phyloP scores from a whole-genome alignment of 257 asterid genomes.

The Primulina tabacum region DNA sequence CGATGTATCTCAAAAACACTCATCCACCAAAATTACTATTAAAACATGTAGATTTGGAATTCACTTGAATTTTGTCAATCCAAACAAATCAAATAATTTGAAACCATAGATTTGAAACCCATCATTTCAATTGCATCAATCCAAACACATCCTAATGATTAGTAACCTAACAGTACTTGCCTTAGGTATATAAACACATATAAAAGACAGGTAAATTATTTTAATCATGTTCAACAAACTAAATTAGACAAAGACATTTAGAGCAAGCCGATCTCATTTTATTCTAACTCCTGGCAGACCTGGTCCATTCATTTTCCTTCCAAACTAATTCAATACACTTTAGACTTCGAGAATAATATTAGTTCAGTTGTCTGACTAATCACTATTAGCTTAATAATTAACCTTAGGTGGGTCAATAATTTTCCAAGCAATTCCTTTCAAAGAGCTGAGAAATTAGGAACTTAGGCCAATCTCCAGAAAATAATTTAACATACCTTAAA shows the following conservation, averaged over 20 bases:
- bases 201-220: background rate
- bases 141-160: background rate
- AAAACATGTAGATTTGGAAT: too few species aligned
- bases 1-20: too few species aligned
- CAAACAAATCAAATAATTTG: too few species aligned
- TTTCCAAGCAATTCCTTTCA: background rate
- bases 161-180: background rate
- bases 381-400: background rate
- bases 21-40: too few species aligned
- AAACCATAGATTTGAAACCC: too few species aligned
- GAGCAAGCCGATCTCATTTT: background rate
- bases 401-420: background rate
- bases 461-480: background rate
- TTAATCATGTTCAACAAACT: background rate
- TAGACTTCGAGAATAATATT: background rate
- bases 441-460: background rate
- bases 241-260: background rate
- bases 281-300: background rate
- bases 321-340: background rate
- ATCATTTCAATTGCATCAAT: too few species aligned
- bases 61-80: too few species aligned
- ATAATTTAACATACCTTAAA: conserved; percentile 58
- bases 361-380: background rate
- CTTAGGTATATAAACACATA: background rate
- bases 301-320: background rate